Evolutionary conservation across 2,329 filamentous ascomycete species (phyloP).

Genomic region (Corynespora cassiicola): DNA sequence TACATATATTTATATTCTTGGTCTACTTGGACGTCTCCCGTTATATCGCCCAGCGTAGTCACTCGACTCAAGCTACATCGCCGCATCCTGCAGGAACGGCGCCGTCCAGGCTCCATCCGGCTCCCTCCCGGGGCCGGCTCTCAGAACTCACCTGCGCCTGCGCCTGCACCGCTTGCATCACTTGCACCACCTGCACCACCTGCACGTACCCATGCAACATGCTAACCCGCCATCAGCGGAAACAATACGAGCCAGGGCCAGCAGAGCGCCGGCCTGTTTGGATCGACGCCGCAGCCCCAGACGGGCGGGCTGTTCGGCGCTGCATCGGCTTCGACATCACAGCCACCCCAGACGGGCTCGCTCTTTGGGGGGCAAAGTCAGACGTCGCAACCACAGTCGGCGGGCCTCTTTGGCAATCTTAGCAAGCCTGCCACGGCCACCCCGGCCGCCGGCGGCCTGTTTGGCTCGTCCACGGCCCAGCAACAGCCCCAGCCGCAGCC

Average conservation of each 20-base stretch:
- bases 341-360: slow-evolving; percentile 32
- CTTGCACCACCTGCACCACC: background rate
- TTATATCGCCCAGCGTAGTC: too few species aligned
- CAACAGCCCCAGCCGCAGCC: slow-evolving; percentile 23
- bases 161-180: background rate
- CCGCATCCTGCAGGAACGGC: slow-evolving; percentile 14
- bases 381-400: slow-evolving; percentile 28
- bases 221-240: slow-evolving; percentile 37
- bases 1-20: slow-evolving; percentile 22
- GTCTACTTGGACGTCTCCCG: background rate
- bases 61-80: slow-evolving; percentile 2
- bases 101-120: slow-evolving; percentile 13
- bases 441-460: slow-evolving; percentile 37
- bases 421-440: slow-evolving; percentile 38
- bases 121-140: slow-evolving; percentile 8
- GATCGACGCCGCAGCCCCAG: slow-evolving; percentile 28
- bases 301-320: slow-evolving; percentile 29
- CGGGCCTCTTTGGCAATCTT: slow-evolving; percentile 45
- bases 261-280: slow-evolving; percentile 35
- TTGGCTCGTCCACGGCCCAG: slow-evolving; percentile 40
- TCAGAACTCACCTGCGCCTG: slow-evolving; percentile 2
- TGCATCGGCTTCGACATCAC: slow-evolving; percentile 22
- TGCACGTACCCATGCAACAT: slow-evolving; percentile 6
- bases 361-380: slow-evolving; percentile 29
- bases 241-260: slow-evolving; percentile 35